Percentiles rank a stretch among this genome's conserved stretches.
These are phyloP conservation scores for Alloteropsis angusta DNA, from an alignment of 202 grass and related monocot genomes.

Conservation along the genomic window DNA sequence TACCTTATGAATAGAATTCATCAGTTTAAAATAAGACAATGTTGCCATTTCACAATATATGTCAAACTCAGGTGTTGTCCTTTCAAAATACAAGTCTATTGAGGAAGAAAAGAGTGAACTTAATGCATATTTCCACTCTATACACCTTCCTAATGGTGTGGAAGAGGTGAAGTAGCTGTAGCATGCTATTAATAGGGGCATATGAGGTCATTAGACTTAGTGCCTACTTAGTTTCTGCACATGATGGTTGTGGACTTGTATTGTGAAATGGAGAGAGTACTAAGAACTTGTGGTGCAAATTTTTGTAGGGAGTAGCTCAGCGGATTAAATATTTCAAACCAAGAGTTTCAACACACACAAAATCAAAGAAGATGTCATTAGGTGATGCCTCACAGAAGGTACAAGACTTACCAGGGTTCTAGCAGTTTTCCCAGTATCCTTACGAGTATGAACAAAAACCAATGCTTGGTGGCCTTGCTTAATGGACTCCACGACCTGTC, in stretches of 20 bases:
- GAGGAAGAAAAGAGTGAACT: neutral
- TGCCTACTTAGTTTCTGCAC: neutral
- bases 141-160: neutral
- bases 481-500: conserved; percentile 68
- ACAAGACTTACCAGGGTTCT: conserved; percentile 56
- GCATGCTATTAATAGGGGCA: neutral
- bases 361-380: conserved; percentile 8
- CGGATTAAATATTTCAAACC: conserved; percentile 10
- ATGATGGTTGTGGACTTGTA: neutral
- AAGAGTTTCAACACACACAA: neutral
- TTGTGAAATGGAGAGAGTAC: neutral
- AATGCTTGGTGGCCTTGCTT: conserved; percentile 93
- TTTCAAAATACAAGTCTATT: neutral
- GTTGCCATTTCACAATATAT: neutral
- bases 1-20: conserved; percentile 4
- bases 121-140: neutral
- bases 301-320: neutral
- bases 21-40: neutral
- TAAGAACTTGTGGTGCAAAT: conserved; percentile 1
- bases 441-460: conserved; percentile 96
- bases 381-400: neutral
- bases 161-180: neutral
- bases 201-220: neutral
- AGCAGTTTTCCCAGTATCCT: conserved; percentile 95
- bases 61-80: neutral